Percentiles rank a stretch among this genome's conserved stretches.
These are phyloP conservation scores for Phragmites australis DNA, from an alignment of 176 grass and related monocot genomes.

Conservation along the genomic window DNA sequence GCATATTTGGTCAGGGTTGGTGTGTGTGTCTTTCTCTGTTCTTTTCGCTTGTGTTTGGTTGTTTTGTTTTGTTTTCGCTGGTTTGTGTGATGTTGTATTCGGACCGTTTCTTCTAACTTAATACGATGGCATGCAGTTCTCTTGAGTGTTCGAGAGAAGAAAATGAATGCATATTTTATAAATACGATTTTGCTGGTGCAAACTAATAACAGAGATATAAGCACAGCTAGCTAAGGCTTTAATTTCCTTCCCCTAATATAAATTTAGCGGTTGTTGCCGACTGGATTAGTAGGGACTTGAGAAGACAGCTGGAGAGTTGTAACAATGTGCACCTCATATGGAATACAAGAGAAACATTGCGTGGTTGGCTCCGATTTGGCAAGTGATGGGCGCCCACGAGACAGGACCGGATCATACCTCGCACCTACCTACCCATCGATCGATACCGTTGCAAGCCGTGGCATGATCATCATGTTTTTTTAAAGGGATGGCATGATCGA, in stretches of 20 bases:
- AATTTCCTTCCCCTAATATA: neutral
- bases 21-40: no score
- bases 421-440: constrained; percentile 43
- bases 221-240: constrained; percentile 37
- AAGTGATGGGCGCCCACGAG: constrained; percentile 21
- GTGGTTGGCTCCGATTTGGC: constrained; percentile 32
- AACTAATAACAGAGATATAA: constrained; percentile 9
- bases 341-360: neutral
- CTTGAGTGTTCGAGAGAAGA: no score
- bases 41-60: constrained; percentile 33
- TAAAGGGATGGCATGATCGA: no score
- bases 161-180: constrained; percentile 24
- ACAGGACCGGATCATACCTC: constrained; percentile 47
- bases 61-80: no score
- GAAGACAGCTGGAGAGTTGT: neutral
- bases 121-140: no score
- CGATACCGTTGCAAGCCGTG: constrained; percentile 12
- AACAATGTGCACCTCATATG: neutral
- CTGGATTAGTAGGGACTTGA: neutral
- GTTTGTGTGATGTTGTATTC: no score
- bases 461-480: constrained; percentile 24
- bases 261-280: constrained; percentile 18
- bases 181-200: constrained; percentile 14
- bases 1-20: no score
- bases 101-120: no score